Base-by-base conservation (phyloP, 1,139 yeast species). In the Geotrichum histeridarum region DNA sequence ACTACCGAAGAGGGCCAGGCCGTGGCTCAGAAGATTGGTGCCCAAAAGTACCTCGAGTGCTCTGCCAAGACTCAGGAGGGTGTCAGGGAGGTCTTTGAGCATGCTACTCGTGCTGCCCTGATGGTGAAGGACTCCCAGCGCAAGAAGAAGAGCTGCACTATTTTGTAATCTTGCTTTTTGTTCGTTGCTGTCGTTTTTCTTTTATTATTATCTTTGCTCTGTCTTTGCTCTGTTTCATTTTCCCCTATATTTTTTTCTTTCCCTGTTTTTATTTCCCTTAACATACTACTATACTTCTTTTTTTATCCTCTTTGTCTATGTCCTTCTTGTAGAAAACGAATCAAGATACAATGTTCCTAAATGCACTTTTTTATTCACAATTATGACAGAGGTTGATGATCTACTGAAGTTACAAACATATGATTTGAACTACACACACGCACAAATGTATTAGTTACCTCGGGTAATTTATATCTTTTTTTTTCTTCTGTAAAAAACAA, bases 101-200 rank as follows among this genome's bases (percentile, higher is more conserved):
- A 93, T 63, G 97, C 97, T 50, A 90, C 96, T 49, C 83, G 96
- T 73, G 93, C 91, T 57, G 86, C 91, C 36, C 80, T 86, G 68
- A 82, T 79, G 74, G 81, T 83, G 57, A 82, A 80, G 69, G 77
- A 78, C 68, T 61, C 65, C 64, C 63, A 62, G 54, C 62, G 66
- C 61, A 72, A 68, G 66, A 64, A 65, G 68, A 68, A 67, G 66
- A 68, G 67, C 65, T 81, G 86, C 73, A 75, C 76, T 66, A 79
- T 81, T 65, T 78, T 81, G 75, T 81, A 80, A 75, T 42, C 30
- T 50, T 27, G 33, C 15, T 22, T 31, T 18, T 35, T 17, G 27
- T 5, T 22, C 27, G 27, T 22, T 22, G 27, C 5, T 22, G 27
- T 22, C 27, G 44, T 27, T 49, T 44, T 32, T 35, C 38, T 17